phyloP scores from a whole-genome alignment of 1,284 basidiomycete species.

The Coniferiporia weirii region DNA sequence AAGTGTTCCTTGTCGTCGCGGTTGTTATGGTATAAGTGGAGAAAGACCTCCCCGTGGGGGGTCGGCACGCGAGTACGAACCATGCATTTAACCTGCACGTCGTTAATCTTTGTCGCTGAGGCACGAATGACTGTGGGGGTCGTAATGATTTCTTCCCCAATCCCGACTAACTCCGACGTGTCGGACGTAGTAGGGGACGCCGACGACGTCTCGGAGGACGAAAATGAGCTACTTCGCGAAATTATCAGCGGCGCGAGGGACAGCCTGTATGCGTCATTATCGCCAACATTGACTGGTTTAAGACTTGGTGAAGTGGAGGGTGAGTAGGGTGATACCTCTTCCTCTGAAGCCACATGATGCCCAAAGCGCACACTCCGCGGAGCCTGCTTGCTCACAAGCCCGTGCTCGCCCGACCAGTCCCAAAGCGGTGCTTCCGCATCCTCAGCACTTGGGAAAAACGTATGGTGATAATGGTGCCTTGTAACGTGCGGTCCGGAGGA shows the following conservation, averaged over 20 bases:
- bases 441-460: conserved; percentile 59
- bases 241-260: background rate
- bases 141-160: conserved; percentile 13
- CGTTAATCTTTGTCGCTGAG: conserved; percentile 12
- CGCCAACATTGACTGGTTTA: conserved; percentile 30
- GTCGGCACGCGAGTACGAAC: conserved; percentile 97
- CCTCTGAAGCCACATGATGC: conserved; percentile 21
- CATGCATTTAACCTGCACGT: conserved; percentile 81
- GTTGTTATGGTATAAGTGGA: conserved; percentile 94
- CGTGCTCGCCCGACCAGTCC: conserved; percentile 54
- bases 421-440: conserved; percentile 48
- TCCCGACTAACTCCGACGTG: background rate
- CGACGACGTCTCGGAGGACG: conserved; percentile 28
- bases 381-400: conserved; percentile 55
- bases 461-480: conserved; percentile 71
- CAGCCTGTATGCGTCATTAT: background rate
- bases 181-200: conserved; percentile 18
- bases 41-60: conserved; percentile 89
- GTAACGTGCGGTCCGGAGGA: conserved; percentile 69
- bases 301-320: conserved; percentile 24
- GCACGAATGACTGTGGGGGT: conserved; percentile 10
- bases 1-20: conserved; percentile 92
- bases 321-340: conserved; percentile 27
- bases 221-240: background rate
- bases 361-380: conserved; percentile 56